Evolutionary conservation across 176 grass and related monocot genomes (phyloP), one percentile per base, ranked within the genome.

Genomic region (Raddia guianensis): DNA sequence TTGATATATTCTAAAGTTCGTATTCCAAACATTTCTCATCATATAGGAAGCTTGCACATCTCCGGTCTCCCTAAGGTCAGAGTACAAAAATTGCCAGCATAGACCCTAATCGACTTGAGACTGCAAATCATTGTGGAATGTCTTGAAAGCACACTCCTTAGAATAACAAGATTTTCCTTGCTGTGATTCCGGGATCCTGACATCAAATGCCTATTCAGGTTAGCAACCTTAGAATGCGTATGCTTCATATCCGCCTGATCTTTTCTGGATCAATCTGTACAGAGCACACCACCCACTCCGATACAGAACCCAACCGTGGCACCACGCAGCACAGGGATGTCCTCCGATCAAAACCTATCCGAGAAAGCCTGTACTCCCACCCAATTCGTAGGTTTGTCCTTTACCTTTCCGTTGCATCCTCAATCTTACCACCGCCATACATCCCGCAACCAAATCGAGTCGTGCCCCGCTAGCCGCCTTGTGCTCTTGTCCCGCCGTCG

Each of bases 201-300:
- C 60, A 57, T n/a, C n/a, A n/a, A n/a, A n/a, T n/a, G 62, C 9
- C 46, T 53, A 54, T 8, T 37, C 0, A 52, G 8, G 44, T 51
- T 20, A 70, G 35, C 49, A 66, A 45, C 32, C 5, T 16, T 19
- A 1, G 10, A 73, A 56, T 0, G 8, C 7, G 1, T 19, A 12
- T 3, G 37, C 6, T 57, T 14, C 6, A 7, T 12, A 45, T 8
- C 53, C 67, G 53, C 32, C 58, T 40, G 53, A 68, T 81, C 52
- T 7, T 61, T 3, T 51, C 15, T 60, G 78, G 79, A 90, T 86
- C 88, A 82, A 86, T 73, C 78, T 18, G 83, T 43, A 5, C 5
- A 48, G 3, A 70, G 64, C 9, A 72, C 4, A 49, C 6, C 27
- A 1, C 5, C 49, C 74, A 13, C 73, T 72, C 49, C 56, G 83